phyloP scores from a whole-genome alignment of 1,139 yeast genomes.

The Taphrina wiesneri region DNA sequence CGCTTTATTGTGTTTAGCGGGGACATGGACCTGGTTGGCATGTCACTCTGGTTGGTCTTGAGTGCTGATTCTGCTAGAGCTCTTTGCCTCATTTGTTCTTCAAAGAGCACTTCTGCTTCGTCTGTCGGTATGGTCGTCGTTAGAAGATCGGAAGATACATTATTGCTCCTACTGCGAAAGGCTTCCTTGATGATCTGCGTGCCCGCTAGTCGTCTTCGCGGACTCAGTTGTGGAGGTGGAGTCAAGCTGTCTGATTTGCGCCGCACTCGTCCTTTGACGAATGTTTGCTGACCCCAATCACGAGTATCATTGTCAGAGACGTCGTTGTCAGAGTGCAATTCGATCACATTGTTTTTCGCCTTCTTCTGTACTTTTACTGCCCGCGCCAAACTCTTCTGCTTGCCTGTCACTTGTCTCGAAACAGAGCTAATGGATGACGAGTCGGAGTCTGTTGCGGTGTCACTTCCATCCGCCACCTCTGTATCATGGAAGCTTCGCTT shows the following conservation, averaged over 20 bases:
- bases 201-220: constrained; percentile 2
- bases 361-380: not conserved
- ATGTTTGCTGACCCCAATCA: not conserved
- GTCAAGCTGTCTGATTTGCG: constrained; percentile 22
- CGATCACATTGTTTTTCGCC: not conserved
- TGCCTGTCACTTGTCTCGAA: not conserved
- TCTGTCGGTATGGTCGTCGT: not conserved
- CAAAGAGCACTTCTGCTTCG: not conserved
- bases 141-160: not conserved
- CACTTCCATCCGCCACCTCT: not conserved
- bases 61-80: not conserved
- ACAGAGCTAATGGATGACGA: not conserved
- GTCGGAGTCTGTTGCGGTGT: not conserved
- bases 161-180: not conserved
- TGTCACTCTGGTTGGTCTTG: not conserved
- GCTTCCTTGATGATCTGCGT: constrained; percentile 6
- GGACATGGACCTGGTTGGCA: not conserved
- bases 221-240: constrained; percentile 27
- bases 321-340: not conserved
- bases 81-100: not conserved
- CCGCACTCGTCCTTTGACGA: not conserved
- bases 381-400: not conserved
- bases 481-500: not conserved
- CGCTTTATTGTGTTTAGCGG: constrained; percentile 51
- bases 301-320: not conserved